Evolutionary conservation across 805 yeast species (phyloP).

Genomic region (Barnettozyma wickerhamii): DNA sequence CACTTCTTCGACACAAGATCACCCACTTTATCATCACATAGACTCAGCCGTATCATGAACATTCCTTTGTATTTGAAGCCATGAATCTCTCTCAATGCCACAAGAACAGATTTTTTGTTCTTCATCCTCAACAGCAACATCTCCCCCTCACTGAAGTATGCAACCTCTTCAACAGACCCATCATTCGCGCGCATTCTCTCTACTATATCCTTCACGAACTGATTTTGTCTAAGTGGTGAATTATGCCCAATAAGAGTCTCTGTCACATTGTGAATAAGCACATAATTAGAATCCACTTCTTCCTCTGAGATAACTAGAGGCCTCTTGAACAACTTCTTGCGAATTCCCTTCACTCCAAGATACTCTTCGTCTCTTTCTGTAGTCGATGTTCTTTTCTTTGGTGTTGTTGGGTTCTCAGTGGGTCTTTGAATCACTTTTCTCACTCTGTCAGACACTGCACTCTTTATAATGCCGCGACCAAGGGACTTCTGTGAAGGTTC

Average conservation of each 20-base stretch:
- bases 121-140: not conserved
- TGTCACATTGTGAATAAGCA: slow-evolving; percentile 1
- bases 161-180: not conserved
- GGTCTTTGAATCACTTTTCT: not conserved
- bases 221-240: not conserved
- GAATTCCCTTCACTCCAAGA: no score
- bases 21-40: slow-evolving; percentile 11
- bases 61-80: slow-evolving; percentile 2
- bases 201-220: not conserved
- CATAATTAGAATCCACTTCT: not conserved
- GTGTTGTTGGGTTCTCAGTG: not conserved
- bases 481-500: not conserved
- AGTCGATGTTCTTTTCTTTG: not conserved
- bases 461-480: not conserved
- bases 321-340: no score
- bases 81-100: slow-evolving; percentile 8
- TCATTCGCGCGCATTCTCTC: not conserved
- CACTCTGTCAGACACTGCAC: not conserved
- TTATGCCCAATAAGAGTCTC: not conserved
- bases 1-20: not conserved
- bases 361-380: not conserved
- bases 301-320: not conserved
- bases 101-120: slow-evolving; percentile 1
- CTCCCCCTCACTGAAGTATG: not conserved
- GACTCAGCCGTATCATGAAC: not conserved